Base-by-base conservation (phyloP, 2,329 filamentous ascomycete species). In the Claviceps digitariae region DNA sequence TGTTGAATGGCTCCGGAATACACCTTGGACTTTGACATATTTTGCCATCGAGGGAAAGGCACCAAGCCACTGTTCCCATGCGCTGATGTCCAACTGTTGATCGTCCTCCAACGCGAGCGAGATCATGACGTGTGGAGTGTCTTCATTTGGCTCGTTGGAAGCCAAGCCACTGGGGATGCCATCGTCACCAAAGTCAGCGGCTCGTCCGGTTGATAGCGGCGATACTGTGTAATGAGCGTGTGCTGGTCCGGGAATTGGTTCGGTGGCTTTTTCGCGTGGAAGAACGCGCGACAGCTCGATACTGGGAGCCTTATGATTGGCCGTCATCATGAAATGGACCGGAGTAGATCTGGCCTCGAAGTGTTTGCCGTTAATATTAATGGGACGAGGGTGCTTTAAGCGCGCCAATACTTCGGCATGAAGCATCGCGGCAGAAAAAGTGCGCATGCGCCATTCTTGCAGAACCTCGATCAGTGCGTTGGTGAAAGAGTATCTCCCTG, bases 291-390 rank as follows among this genome's bases (percentile, higher is more conserved):
- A 72, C 38, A 81, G 64, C 60, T 81, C 77, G 45, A 82, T 81
- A 53, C 78, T 81, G 0, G 76, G 76, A 1, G 75, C 76, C 54
- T 71, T 77, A 60, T 81, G 77, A 54, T 81, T 79, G 20, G 76
- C 71, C 2, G 78, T 81, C 77, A 81, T 81, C 75, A 81, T 81
- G 59, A 81, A 81, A 58, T 82, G 78, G 4, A 81, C 76, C 0
- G 78, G 78, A 0, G 78, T 81, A 2, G 77, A 78, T 41, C 78
- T 72, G 38, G 76, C 75, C 59, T 81, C 78, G 48, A 79, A 78
- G 20, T 74, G 71, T 63, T 74, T 77, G 51, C 78, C 78, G 57
- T 81, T 79, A 58, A 77, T 74, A 54, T 74, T 72, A 57, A 79
- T 75, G 21, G 77, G 78, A 8, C 78, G 69, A 5, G 78, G 78